Conservation (phyloP, 2,329 filamentous ascomycete genomes). For the Ascosphaera apis region DNA sequence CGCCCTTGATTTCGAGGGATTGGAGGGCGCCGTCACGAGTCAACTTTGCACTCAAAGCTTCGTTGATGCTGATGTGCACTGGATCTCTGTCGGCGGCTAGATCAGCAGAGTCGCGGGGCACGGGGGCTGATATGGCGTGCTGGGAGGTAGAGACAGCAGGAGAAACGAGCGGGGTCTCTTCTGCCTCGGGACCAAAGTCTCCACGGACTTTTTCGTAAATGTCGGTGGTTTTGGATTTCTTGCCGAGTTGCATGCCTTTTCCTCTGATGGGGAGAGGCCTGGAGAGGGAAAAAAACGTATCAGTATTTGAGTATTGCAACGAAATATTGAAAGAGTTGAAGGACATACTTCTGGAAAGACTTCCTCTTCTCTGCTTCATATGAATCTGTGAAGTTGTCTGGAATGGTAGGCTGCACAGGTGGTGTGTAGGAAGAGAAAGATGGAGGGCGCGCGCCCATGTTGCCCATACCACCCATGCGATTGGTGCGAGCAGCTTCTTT, state of each 20-base stretch:
- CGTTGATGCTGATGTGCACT: constrained; percentile 69
- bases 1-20: constrained; percentile 72
- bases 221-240: constrained; percentile 93
- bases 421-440: constrained; percentile 78
- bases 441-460: constrained; percentile 46
- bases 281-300: constrained; percentile 11
- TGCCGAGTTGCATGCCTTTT: constrained; percentile 97
- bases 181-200: constrained; percentile 68
- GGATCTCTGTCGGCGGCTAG: constrained; percentile 49
- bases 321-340: no score
- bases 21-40: constrained; percentile 72
- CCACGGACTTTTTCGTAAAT: constrained; percentile 92
- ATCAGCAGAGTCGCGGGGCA: constrained; percentile 28
- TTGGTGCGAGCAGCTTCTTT: constrained; percentile 75
- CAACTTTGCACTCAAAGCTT: constrained; percentile 74
- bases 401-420: constrained; percentile 46
- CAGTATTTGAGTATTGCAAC: neutral
- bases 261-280: constrained; percentile 43
- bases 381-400: constrained; percentile 59
- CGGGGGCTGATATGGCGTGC: constrained; percentile 14
- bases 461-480: constrained; percentile 19
- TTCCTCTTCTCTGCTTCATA: constrained; percentile 99
- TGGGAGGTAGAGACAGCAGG: constrained; percentile 16
- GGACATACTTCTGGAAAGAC: constrained; percentile 44
- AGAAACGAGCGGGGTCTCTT: constrained; percentile 50